Percentiles rank a stretch among this genome's conserved stretches.
phyloP scores from a whole-genome alignment of 2,329 filamentous ascomycete species.

The Colletotrichum siamense region DNA sequence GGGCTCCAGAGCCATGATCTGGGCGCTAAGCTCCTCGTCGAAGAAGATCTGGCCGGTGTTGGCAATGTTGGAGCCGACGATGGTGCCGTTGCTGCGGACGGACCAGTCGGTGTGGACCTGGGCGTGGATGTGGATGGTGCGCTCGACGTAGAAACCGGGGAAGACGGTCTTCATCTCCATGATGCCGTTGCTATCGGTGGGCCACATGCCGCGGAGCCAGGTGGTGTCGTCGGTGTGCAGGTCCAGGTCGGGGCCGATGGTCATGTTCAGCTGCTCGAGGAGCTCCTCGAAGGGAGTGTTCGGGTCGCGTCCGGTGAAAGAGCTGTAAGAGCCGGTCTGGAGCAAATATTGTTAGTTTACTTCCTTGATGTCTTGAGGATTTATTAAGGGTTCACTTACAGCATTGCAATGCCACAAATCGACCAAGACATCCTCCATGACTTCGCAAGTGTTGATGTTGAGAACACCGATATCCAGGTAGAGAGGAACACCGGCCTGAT shows the following conservation, averaged over 20 bases:
- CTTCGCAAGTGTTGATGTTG: constrained; percentile 25
- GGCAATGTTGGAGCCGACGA: constrained; percentile 29
- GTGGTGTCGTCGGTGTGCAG: constrained; percentile 12
- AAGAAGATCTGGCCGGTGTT: constrained; percentile 29
- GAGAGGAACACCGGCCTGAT: constrained; percentile 44
- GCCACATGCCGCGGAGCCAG: constrained; percentile 13
- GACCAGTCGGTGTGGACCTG: constrained; percentile 43
- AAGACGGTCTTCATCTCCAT: constrained; percentile 47
- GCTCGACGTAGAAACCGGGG: constrained; percentile 49
- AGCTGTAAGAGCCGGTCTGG: constrained; percentile 16
- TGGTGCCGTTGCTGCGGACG: constrained; percentile 16
- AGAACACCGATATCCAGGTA: constrained; percentile 32
- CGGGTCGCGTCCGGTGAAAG: neutral
- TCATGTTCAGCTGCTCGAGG: constrained; percentile 14
- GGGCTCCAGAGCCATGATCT: constrained; percentile 53
- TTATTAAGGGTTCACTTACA: neutral
- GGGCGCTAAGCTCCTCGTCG: constrained; percentile 1
- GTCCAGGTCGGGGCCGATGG: constrained; percentile 8
- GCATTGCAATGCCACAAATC: constrained; percentile 19
- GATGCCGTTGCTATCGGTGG: constrained; percentile 27
- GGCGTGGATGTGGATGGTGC: constrained; percentile 54
- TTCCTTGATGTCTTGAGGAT: neutral
- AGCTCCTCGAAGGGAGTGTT: constrained; percentile 11
- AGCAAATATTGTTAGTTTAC: neutral
- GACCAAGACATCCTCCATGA: constrained; percentile 4